Conservation (phyloP, 2,329 filamentous ascomycete genomes). For the Cylindrodendrum hubeiense region DNA sequence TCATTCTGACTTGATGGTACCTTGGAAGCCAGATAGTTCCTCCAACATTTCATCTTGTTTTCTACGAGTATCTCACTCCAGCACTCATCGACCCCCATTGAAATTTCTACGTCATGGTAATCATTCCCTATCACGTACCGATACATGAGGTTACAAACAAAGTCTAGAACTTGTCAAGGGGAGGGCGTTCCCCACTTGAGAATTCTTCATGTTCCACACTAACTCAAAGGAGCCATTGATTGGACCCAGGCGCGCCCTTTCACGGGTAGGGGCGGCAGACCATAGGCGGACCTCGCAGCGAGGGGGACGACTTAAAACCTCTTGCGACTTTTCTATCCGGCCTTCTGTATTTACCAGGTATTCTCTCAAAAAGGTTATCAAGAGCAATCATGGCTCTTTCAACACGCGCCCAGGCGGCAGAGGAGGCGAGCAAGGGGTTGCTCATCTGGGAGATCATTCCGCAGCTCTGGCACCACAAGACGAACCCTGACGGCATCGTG, state of each 20-base stretch:
- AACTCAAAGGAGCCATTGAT: background rate
- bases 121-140: background rate
- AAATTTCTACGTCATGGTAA: background rate
- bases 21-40: too few relatives aligned
- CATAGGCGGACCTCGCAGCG: constrained; percentile 25
- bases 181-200: background rate
- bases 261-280: constrained; percentile 8
- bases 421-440: constrained; percentile 42
- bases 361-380: background rate
- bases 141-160: background rate
- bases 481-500: constrained; percentile 59
- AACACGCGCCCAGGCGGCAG: constrained; percentile 44
- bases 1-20: too few relatives aligned
- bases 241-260: background rate
- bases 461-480: constrained; percentile 56
- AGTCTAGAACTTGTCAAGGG: background rate
- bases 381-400: constrained; percentile 42
- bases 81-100: too few relatives aligned
- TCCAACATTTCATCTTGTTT: background rate
- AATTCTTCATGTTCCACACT: constrained; percentile 7
- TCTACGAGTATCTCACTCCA: background rate
- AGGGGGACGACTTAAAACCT: constrained; percentile 4
- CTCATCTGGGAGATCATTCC: constrained; percentile 58
- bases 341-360: background rate
- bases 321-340: background rate